Base-by-base conservation (phyloP, 495 filamentous ascomycete species). In the Penicillium salamii region DNA sequence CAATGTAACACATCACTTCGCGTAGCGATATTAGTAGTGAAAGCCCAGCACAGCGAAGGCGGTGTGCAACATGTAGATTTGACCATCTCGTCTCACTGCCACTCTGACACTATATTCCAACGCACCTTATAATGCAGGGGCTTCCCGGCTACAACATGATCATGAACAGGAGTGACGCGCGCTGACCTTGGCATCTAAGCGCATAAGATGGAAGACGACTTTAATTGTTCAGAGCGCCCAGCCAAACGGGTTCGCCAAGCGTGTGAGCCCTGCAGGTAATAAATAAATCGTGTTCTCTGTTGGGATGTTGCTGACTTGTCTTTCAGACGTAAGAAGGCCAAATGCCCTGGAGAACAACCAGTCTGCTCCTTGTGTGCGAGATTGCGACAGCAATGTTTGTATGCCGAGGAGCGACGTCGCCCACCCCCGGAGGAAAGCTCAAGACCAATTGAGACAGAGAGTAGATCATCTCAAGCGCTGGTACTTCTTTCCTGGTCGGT, bases 341-440 rank as follows among this genome's bases (percentile, higher is more conserved):
- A 69, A 64, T 78, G 74, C 29, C 69, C 71, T 3, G 74, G 74
- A 18, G 74, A 76, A 50, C 74, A 75, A 31, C 74, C 74, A 3
- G 49, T 68, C 20, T 78, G 74, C 46, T 76, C 74, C 2, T 55
- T 74, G 23, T 78, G 74, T 55, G 57, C 69, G 14, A 62, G 74
- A 40, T 53, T 78, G 29, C 57, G 59, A 4, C 74, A 78, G 46
- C 52, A 49, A 45, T 78, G 74, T 42, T 33, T 58, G 5, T 78
- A 76, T 48, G 68, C 68, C 9, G 66, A 66, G 21, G 71, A 72
- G 28, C 49, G 67, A n/a, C 63, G 68, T 24, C 61, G 66, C 13
- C 36, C 29, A 32, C 37, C 42, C 3, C 39, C 42, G 23, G 62
- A 53, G 46, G 50, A 45, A 31, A 41, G 18, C 18, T 39, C 47